Percentiles rank a stretch among this genome's conserved stretches.
phyloP scores from a whole-genome alignment of 352 stramenopile genomes.

The Bremia lactucae region DNA sequence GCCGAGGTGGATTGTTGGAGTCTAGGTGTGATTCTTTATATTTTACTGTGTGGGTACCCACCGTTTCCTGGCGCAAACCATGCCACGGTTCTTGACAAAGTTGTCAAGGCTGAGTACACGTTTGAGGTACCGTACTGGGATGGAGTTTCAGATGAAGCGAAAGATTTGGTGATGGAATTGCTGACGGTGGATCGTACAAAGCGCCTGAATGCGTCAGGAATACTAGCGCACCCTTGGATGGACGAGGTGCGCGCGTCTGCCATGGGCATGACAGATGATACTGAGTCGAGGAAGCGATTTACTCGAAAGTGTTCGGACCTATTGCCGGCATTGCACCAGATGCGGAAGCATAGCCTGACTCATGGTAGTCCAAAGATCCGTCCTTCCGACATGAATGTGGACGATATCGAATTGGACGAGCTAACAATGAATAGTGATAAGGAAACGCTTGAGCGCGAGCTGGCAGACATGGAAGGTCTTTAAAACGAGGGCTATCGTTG shows the following conservation, averaged over 20 bases:
- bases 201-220: slow-evolving; percentile 50
- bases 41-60: slow-evolving; percentile 89
- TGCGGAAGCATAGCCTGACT: slow-evolving; percentile 65
- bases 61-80: slow-evolving; percentile 73
- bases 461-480: slow-evolving; percentile 43
- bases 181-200: slow-evolving; percentile 83
- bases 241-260: slow-evolving; percentile 19
- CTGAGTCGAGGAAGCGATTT: slow-evolving; percentile 21
- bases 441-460: slow-evolving; percentile 53
- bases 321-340: slow-evolving; percentile 53
- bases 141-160: slow-evolving; percentile 87
- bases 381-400: slow-evolving; percentile 64
- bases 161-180: slow-evolving; percentile 90
- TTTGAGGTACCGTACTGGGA: slow-evolving; percentile 91
- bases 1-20: slow-evolving; percentile 90
- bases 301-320: slow-evolving; percentile 44
- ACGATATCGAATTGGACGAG: slow-evolving; percentile 41
- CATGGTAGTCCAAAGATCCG: slow-evolving; percentile 61
- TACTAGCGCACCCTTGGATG: slow-evolving; percentile 81
- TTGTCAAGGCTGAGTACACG: slow-evolving; percentile 81
- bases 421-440: slow-evolving; percentile 49
- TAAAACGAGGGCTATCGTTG: slow-evolving; percentile 21
- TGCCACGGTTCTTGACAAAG: slow-evolving; percentile 56
- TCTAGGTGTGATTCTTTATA: slow-evolving; percentile 91
- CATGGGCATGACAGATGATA: slow-evolving; percentile 21